Percentiles rank a stretch among this genome's conserved stretches.
Evolutionary conservation across 1,139 yeast species (phyloP).

Genomic region (Torulaspora pretoriensis): DNA sequence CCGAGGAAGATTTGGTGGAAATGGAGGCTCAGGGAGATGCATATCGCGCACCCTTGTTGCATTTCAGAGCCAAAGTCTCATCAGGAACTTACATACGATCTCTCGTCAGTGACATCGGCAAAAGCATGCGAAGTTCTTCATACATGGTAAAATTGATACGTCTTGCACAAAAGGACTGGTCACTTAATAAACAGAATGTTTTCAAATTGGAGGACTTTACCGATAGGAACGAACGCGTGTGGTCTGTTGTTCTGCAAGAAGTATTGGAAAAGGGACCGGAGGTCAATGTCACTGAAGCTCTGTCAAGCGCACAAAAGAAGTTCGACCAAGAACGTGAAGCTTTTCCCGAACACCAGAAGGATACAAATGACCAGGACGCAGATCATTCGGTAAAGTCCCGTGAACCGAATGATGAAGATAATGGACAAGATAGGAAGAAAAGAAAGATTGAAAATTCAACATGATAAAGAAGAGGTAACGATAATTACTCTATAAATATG

Average conservation of each 20-base stretch:
- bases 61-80: conserved; percentile 73
- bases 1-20: conserved; percentile 32
- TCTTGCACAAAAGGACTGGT: conserved; percentile 78
- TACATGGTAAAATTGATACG: conserved; percentile 86
- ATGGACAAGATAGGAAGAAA: conserved; percentile 12
- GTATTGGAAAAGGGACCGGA: conserved; percentile 45
- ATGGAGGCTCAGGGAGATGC: conserved; percentile 31
- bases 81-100: conserved; percentile 96
- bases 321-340: conserved; percentile 19
- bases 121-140: conserved; percentile 74
- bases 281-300: conserved; percentile 36
- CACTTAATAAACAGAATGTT: conserved; percentile 58
- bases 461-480: background rate
- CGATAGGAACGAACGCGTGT: conserved; percentile 47
- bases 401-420: background rate
- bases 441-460: conserved; percentile 18
- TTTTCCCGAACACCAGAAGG: background rate
- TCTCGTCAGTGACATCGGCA: conserved; percentile 81
- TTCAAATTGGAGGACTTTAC: conserved; percentile 64
- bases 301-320: conserved; percentile 25
- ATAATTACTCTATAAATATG: too few relatives aligned
- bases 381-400: background rate
- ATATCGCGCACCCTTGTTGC: conserved; percentile 59
- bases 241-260: conserved; percentile 61
- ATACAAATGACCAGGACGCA: background rate